Conservation (phyloP, 352 stramenopile species). For the Globisporangium apiculatum region DNA sequence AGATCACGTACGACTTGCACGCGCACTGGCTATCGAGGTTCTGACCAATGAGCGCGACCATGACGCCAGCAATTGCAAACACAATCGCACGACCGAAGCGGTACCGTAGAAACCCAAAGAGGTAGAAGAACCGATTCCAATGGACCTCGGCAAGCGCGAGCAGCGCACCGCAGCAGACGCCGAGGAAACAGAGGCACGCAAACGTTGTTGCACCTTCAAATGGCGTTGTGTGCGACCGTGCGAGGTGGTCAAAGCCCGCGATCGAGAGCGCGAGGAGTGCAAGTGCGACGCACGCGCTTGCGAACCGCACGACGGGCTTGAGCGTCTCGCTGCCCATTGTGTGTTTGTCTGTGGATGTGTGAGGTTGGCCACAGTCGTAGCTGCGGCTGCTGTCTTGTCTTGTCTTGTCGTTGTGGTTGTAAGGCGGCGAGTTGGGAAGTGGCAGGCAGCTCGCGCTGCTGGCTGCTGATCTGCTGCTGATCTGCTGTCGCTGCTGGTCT, state of each 20-base stretch:
- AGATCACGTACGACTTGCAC: conserved; percentile 39
- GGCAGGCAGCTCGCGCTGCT: background rate
- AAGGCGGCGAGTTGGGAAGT: background rate
- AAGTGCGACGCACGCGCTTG: conserved; percentile 23
- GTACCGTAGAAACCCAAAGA: conserved; percentile 79
- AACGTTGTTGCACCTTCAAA: conserved; percentile 52
- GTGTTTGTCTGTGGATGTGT: background rate
- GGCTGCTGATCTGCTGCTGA: background rate
- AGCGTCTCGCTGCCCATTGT: background rate
- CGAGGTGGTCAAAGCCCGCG: conserved; percentile 41
- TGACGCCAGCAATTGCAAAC: conserved; percentile 51
- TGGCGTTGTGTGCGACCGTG: conserved; percentile 12
- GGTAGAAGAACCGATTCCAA: conserved; percentile 67
- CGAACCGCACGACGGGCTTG: conserved; percentile 32
- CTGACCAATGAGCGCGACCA: conserved; percentile 54
- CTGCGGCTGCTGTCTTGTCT: no score
- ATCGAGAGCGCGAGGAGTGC: conserved; percentile 39
- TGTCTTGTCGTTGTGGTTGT: background rate
- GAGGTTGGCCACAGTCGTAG: background rate
- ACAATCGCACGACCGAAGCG: conserved; percentile 48
- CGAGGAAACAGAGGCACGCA: conserved; percentile 69
- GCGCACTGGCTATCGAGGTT: conserved; percentile 42
- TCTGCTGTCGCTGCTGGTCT: background rate
- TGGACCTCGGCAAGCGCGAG: conserved; percentile 53
- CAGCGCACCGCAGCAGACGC: conserved; percentile 50